These are phyloP conservation scores for Rubroboletus pulcherrimus DNA, from an alignment of 768 basidiomycete genomes.

Conservation along the genomic window DNA sequence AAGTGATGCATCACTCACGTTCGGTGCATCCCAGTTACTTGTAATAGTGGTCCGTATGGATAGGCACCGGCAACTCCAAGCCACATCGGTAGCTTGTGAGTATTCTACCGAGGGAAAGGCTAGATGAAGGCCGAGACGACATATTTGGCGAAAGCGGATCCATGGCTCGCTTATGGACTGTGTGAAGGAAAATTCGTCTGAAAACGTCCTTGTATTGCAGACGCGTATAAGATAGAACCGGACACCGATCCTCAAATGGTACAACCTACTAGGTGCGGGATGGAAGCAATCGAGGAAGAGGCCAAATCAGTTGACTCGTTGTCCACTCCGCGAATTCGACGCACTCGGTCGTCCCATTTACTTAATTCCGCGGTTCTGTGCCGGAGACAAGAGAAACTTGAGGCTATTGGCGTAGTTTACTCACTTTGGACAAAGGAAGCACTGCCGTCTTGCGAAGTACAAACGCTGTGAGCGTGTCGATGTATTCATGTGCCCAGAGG, in stretches of 20 bases:
- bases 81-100: neutral
- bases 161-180: neutral
- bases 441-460: neutral
- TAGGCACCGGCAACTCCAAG: neutral
- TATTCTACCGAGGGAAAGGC: neutral
- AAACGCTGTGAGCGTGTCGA: neutral
- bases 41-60: neutral
- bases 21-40: neutral
- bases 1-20: neutral
- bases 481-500: neutral
- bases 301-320: neutral
- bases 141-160: neutral
- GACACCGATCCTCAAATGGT: neutral
- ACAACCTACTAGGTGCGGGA: neutral
- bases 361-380: neutral
- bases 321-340: slow-evolving; percentile 20
- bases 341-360: slow-evolving; percentile 1
- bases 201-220: neutral
- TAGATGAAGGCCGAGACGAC: neutral
- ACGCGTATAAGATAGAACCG: neutral
- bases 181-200: neutral
- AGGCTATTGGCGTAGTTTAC: neutral
- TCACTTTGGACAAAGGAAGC: neutral
- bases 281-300: slow-evolving; percentile 6
- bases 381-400: neutral